Percentiles rank a stretch among this genome's conserved stretches.
Evolutionary conservation across 2,329 filamentous ascomycete genomes (phyloP).

Genomic region (Talaromyces marneffei): DNA sequence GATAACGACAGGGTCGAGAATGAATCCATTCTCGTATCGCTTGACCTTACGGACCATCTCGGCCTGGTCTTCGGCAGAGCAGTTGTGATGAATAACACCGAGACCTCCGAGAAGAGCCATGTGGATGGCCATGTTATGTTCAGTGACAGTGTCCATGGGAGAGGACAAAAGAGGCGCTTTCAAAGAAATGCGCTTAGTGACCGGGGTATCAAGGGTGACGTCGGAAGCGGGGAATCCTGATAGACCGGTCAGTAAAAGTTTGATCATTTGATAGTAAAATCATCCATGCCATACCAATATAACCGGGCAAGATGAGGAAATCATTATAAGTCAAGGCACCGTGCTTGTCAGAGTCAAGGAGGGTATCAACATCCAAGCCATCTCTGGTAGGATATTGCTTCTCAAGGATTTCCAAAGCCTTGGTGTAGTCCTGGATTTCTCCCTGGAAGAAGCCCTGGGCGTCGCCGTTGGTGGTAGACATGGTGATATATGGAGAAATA

Average conservation of each 20-base stretch:
- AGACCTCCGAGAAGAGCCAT: slow-evolving; percentile 55
- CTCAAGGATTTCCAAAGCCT: slow-evolving; percentile 72
- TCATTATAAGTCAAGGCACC: slow-evolving; percentile 98
- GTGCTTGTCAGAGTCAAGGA: slow-evolving; percentile 85
- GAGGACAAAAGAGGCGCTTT: slow-evolving; percentile 97
- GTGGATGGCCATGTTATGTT: slow-evolving; percentile 99
- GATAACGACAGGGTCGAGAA: slow-evolving; percentile 90
- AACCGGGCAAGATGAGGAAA: slow-evolving; percentile 92
- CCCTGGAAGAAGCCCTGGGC: slow-evolving; percentile 45
- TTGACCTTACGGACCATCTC: slow-evolving; percentile 99
- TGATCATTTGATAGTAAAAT: neutral
- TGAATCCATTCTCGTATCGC: slow-evolving; percentile 99
- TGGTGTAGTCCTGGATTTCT: slow-evolving; percentile 65
- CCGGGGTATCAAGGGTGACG: slow-evolving; percentile 78
- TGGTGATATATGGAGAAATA: slow-evolving; percentile 39
- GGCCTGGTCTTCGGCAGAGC: slow-evolving; percentile 91
- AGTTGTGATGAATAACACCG: slow-evolving; percentile 98
- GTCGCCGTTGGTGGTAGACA: slow-evolving; percentile 68
- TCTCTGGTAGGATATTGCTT: slow-evolving; percentile 70
- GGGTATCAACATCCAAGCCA: slow-evolving; percentile 77
- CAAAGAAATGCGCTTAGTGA: slow-evolving; percentile 91
- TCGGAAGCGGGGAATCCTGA: slow-evolving; percentile 82
- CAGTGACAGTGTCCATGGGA: slow-evolving; percentile 98
- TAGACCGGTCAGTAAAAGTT: slow-evolving; percentile 12
- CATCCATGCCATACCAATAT: slow-evolving; percentile 62